Percentiles rank a stretch among this genome's conserved stretches.
Conservation (phyloP, 2,329 filamentous ascomycete species). For the Seiridium unicorne region DNA sequence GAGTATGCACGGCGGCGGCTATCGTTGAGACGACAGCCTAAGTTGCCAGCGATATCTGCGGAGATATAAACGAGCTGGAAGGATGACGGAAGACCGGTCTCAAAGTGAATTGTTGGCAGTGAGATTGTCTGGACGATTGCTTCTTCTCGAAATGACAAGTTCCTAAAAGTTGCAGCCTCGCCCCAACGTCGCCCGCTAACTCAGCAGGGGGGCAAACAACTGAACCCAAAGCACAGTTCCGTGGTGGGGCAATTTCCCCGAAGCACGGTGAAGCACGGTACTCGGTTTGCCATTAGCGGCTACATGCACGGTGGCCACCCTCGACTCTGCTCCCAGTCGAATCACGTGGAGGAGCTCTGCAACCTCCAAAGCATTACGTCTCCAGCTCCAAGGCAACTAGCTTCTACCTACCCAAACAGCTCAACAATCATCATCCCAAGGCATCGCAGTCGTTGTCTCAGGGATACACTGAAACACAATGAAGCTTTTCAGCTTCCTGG, state of each 20-base stretch:
- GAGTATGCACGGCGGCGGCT: no score
- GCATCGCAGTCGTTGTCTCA: neutral
- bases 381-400: neutral
- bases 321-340: neutral
- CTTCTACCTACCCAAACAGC: neutral
- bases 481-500: slow-evolving; percentile 39
- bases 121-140: neutral
- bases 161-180: neutral
- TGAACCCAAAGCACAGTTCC: neutral
- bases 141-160: slow-evolving; percentile 1
- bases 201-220: neutral
- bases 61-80: neutral
- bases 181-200: neutral
- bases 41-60: no score
- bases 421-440: neutral
- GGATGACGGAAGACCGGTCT: neutral
- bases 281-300: no score
- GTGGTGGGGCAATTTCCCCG: no score
- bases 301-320: no score
- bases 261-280: no score
- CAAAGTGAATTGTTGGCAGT: neutral
- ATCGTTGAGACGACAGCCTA: no score
- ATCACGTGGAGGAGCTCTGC: slow-evolving; percentile 1
- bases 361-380: neutral
- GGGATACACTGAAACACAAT: slow-evolving; percentile 23